A percentile compares a stretch with the other conserved stretches of the same genome.
phyloP scores from a whole-genome alignment of 2,329 filamentous ascomycete species.

The Penicillium hordei region DNA sequence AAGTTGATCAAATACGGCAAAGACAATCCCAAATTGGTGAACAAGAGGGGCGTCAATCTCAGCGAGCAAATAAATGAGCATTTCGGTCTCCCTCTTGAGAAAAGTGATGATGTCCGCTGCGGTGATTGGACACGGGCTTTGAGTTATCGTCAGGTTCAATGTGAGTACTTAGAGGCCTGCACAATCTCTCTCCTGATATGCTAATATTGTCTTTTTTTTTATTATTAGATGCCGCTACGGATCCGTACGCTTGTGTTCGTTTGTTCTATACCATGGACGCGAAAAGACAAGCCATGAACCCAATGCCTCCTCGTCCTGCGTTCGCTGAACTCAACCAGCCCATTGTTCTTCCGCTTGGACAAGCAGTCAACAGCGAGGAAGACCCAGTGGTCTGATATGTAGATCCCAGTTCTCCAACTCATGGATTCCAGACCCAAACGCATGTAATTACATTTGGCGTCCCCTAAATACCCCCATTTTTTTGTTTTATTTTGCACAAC shows the following conservation, averaged over 20 bases:
- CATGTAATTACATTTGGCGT: not conserved
- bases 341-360: constrained; percentile 57
- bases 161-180: constrained; percentile 50
- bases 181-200: constrained; percentile 10
- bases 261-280: constrained; percentile 71
- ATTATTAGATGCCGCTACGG: constrained; percentile 74
- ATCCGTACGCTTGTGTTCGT: constrained; percentile 76
- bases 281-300: constrained; percentile 64
- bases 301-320: constrained; percentile 68
- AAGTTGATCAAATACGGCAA: constrained; percentile 69
- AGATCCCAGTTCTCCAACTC: too few species aligned
- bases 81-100: constrained; percentile 72
- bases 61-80: constrained; percentile 69
- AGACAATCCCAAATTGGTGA: constrained; percentile 57
- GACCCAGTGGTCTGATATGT: constrained; percentile 3
- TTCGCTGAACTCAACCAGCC: constrained; percentile 66
- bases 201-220: constrained; percentile 5
- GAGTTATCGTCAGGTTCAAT: constrained; percentile 64
- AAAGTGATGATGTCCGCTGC: constrained; percentile 66
- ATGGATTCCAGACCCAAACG: too few species aligned
- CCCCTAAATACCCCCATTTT: not conserved
- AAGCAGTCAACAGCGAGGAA: constrained; percentile 9
- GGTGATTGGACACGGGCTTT: constrained; percentile 72
- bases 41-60: constrained; percentile 65
- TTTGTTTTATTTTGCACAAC: not conserved